Evolutionary conservation across 495 filamentous ascomycete species (phyloP), one percentile per base, ranked within the genome.

Genomic region (Pyronema domesticum): DNA sequence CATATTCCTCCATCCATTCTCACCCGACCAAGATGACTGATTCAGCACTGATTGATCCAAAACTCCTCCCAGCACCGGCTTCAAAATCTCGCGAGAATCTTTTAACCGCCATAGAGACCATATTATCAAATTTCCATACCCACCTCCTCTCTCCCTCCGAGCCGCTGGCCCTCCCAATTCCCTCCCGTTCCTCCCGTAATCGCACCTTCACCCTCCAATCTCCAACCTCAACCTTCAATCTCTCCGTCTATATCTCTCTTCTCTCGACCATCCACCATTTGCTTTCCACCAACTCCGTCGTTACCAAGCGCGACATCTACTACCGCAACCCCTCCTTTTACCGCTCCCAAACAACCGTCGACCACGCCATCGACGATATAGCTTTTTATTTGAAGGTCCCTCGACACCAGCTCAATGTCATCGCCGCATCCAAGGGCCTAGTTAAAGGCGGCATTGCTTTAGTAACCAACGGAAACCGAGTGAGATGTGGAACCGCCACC

Each of bases 281-380:
- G 7, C 36, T 53, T n/a, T 13, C 19, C 36, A 19, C 50, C 19
- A 43, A 40, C 37, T 11, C 11, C 1, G 40, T 33, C 13, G 14
- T 17, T n/a, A 64, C 61, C 30, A 64, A 64, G 39, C 45, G 91
- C 60, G 87, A 91, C 56, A 85, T 98, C 11, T 98, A 85, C 68
- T 98, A 98, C 65, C 81, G 83, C 53, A 78, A 94, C 59, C 80
- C 84, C 0, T 75, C 77, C 40, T 74, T 91, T 0, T 98, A 95
- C 67, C 73, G 73, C 39, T 82, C 73, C 23, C 93, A 96, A 61
- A 60, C 61, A 13, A 74, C 80, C 5, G 86, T 96, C 0, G 80
- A 96, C 60, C 68, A 69, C 1, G 76, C 89, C 55, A 74, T 96
- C 1, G 88, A 98, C 61, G 85, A 89, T 57, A 69, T 98, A 44